These are phyloP conservation scores for Penicillium corylophilum DNA, from an alignment of 2,329 filamentous ascomycete genomes.

Conservation along the genomic window DNA sequence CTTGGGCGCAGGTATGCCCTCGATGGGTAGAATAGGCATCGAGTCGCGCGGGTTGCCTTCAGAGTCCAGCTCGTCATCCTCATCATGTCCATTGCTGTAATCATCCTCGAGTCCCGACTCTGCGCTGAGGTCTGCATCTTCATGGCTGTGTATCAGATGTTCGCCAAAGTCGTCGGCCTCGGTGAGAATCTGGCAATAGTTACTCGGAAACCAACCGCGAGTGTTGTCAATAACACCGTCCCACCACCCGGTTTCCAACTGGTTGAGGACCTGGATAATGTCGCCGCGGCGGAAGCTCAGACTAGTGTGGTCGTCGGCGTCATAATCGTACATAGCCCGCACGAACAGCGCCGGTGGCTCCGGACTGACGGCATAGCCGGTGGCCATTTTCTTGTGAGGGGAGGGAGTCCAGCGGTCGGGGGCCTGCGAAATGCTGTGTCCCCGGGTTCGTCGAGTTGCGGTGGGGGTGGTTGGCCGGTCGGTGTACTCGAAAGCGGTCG, in stretches of 20 bases:
- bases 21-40: constrained; percentile 63
- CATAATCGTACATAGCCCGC: constrained; percentile 94
- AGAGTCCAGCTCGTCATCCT: constrained; percentile 67
- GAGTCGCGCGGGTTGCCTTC: constrained; percentile 65
- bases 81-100: constrained; percentile 60
- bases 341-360: constrained; percentile 70
- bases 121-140: constrained; percentile 54
- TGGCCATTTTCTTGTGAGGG: constrained; percentile 30
- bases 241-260: constrained; percentile 99
- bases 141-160: constrained; percentile 54
- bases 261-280: constrained; percentile 96
- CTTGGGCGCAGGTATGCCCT: constrained; percentile 58
- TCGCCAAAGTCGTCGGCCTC: constrained; percentile 72
- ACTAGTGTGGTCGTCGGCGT: constrained; percentile 94
- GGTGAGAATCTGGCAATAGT: constrained; percentile 88
- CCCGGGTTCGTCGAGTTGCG: constrained; percentile 31
- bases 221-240: constrained; percentile 97
- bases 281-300: constrained; percentile 96
- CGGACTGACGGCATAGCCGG: constrained; percentile 34
- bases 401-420: constrained; percentile 23
- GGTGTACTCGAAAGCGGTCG: constrained; percentile 46
- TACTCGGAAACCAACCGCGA: constrained; percentile 98
- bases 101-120: constrained; percentile 58
- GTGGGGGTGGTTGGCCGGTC: constrained; percentile 35
- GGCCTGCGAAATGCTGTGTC: constrained; percentile 28